Evolutionary conservation across 2,329 filamentous ascomycete species (phyloP).

Genomic region (Microascus cirrosus): DNA sequence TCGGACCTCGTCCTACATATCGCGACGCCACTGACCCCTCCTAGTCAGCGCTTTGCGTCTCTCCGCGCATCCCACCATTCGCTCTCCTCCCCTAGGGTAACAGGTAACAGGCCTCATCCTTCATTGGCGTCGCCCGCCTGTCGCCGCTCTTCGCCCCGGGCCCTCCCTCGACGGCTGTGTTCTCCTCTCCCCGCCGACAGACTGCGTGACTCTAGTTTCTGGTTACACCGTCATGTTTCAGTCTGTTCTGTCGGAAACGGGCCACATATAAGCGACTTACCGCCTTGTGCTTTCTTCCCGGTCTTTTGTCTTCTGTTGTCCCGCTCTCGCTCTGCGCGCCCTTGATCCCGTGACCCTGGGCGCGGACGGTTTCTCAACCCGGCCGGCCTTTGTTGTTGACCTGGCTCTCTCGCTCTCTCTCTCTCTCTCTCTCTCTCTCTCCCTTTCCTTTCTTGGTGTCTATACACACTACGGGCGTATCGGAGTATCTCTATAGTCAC

Average conservation of each 20-base stretch:
- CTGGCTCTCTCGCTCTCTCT: not conserved
- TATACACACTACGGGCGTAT: not conserved
- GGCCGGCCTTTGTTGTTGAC: not conserved
- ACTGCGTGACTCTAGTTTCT: conserved; percentile 4
- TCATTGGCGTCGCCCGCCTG: not conserved
- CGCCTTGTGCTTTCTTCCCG: not conserved
- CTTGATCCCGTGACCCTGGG: not conserved
- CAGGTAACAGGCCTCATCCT: not conserved
- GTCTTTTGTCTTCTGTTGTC: not conserved
- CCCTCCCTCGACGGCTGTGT: not conserved
- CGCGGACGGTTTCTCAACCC: not conserved
- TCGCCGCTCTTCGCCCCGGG: not conserved
- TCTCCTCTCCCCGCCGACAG: not conserved
- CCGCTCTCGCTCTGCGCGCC: not conserved
- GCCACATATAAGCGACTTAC: not conserved
- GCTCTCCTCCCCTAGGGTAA: not conserved
- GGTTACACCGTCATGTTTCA: conserved; percentile 25
- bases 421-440: not conserved
- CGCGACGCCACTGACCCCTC: too few species aligned
- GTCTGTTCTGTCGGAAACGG: conserved; percentile 7
- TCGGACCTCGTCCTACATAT: not conserved
- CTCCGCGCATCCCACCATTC: not conserved
- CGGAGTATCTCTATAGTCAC: not conserved
- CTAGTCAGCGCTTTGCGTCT: not conserved
- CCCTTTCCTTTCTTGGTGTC: not conserved